A percentile compares a stretch with the other conserved stretches of the same genome.
These are phyloP conservation scores for Hericium rajendrae DNA, from an alignment of 768 basidiomycete genomes.

Conservation along the genomic window DNA sequence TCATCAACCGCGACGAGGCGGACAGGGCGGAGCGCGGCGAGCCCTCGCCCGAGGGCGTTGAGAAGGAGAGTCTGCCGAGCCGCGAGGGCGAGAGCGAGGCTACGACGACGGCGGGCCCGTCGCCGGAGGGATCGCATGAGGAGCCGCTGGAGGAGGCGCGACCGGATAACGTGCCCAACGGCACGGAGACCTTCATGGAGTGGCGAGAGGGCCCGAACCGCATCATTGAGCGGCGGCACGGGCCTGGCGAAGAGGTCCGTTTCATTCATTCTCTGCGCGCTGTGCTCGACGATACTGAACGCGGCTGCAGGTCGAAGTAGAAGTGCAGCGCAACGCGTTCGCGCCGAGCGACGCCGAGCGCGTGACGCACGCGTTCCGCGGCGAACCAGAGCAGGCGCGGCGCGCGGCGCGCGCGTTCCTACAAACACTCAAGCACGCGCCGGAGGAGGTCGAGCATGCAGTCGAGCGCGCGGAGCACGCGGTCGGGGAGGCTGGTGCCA, in stretches of 20 bases:
- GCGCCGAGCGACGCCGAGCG: conserved; percentile 21
- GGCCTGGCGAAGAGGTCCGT: conserved; percentile 61
- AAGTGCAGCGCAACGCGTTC: conserved; percentile 25
- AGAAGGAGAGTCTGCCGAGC: not conserved
- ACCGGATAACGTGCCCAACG: conserved; percentile 36
- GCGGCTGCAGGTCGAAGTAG: conserved; percentile 23
- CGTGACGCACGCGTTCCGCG: conserved; percentile 17
- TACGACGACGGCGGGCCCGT: conserved; percentile 1
- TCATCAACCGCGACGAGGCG: conserved; percentile 70
- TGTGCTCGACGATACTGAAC: not conserved
- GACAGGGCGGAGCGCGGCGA: conserved; percentile 44
- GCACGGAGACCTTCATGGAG: conserved; percentile 34
- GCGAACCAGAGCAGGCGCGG: conserved; percentile 17
- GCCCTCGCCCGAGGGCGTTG: conserved; percentile 17
- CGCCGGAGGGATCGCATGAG: conserved; percentile 2
- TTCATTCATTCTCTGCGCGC: not conserved
- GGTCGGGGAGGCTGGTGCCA: conserved; percentile 1
- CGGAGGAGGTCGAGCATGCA: conserved; percentile 12
- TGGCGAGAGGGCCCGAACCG: conserved; percentile 67
- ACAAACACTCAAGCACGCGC: conserved; percentile 8
- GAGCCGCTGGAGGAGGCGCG: conserved; percentile 15
- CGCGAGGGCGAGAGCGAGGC: conserved; percentile 15
- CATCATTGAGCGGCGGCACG: conserved; percentile 50
- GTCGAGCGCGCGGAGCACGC: conserved; percentile 14
- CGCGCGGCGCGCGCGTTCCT: conserved; percentile 19